Percentiles rank a stretch among this genome's conserved stretches.
phyloP scores from a whole-genome alignment of 441 rosid species.

The Erysimum pusillum region DNA sequence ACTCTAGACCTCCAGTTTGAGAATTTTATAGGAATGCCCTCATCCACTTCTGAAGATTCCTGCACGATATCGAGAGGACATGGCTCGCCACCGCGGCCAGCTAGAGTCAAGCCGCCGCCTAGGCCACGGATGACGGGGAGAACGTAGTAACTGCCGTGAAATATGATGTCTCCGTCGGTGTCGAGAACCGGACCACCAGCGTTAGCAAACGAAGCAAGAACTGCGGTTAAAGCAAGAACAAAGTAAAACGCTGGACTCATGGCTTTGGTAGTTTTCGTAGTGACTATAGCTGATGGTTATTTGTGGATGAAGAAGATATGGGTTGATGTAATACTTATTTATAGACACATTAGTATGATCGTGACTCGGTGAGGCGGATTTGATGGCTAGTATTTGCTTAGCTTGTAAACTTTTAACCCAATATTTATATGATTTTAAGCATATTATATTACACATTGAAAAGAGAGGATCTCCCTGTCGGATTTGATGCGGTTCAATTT shows the following conservation, averaged over 20 bases:
- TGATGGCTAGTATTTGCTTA: background rate
- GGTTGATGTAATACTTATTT: conserved; percentile 29
- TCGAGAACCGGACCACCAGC: conserved; percentile 49
- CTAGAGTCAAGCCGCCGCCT: conserved; percentile 63
- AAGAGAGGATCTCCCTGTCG: too few species aligned
- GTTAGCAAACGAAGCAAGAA: background rate
- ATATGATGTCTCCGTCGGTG: conserved; percentile 46
- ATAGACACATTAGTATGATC: conserved; percentile 4
- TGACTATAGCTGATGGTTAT: background rate
- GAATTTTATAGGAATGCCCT: conserved; percentile 57
- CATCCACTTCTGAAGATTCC: conserved; percentile 47
- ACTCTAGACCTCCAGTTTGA: conserved; percentile 45
- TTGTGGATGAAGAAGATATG: conserved; percentile 5
- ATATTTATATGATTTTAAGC: background rate
- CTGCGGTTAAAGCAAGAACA: conserved; percentile 23
- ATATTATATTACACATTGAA: background rate
- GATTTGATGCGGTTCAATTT: conserved; percentile 3
- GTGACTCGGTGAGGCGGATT: conserved; percentile 28
- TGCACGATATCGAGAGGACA: conserved; percentile 56
- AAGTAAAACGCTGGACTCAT: conserved; percentile 44
- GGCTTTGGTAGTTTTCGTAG: background rate
- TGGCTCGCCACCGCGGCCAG: conserved; percentile 35
- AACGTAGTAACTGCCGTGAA: conserved; percentile 53
- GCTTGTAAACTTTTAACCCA: conserved; percentile 33
- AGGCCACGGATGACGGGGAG: conserved; percentile 57